Evolutionary conservation across 345 rosid genomes (phyloP).

Genomic region (Bruguiera sexangula): DNA sequence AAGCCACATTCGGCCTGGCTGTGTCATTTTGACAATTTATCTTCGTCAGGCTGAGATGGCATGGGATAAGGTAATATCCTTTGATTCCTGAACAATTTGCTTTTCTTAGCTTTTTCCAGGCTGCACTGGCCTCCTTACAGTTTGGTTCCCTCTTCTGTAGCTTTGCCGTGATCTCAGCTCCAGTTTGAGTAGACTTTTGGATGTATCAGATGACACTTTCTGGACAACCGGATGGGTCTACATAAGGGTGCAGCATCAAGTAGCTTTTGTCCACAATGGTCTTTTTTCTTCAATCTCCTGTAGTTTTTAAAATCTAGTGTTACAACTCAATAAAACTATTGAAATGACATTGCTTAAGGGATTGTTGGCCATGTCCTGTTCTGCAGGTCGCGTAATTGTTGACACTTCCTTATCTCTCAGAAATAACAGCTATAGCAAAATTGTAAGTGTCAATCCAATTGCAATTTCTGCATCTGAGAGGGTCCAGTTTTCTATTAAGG

Average conservation of each 20-base stretch:
- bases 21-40: conserved; percentile 77
- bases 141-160: conserved; percentile 39
- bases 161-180: conserved; percentile 65
- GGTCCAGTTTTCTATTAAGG: conserved; percentile 67
- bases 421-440: conserved; percentile 53
- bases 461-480: conserved; percentile 60
- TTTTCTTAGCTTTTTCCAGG: conserved; percentile 1
- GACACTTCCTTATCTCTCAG: conserved; percentile 63
- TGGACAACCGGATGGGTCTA: conserved; percentile 94
- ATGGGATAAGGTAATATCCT: conserved; percentile 84
- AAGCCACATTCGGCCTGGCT: conserved; percentile 99
- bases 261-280: conserved; percentile 80
- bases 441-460: conserved; percentile 70
- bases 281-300: conserved; percentile 25
- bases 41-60: conserved; percentile 79
- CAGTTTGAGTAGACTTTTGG: conserved; percentile 77
- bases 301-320: conserved; percentile 1
- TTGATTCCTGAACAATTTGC: conserved; percentile 7
- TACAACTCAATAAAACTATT: conserved; percentile 2
- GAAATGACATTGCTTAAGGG: background rate
- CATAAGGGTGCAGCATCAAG: conserved; percentile 67
- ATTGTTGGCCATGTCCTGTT: conserved; percentile 12
- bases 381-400: conserved; percentile 79
- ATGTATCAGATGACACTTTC: conserved; percentile 65
- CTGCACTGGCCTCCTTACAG: conserved; percentile 17